Base-by-base conservation (phyloP, 371 early-diverging fungal genomes). In the Mortierella sp. region DNA sequence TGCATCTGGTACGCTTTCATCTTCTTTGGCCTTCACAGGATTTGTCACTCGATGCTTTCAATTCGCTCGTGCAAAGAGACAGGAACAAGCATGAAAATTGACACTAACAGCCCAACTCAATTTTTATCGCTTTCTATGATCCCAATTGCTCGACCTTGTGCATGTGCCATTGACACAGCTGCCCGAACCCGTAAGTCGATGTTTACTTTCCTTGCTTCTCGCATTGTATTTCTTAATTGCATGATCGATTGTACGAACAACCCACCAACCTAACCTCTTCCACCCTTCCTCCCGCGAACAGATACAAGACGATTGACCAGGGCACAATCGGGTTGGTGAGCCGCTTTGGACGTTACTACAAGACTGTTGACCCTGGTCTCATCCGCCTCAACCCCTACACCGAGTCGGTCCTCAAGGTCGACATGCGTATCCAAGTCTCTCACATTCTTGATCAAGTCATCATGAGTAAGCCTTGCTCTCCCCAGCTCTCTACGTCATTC, bases 281-380 rank as follows among this genome's bases (percentile, higher is more conserved):
- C 4, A 31, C 5, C 5, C 55, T 43, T n/a, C n/a, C n/a, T n/a
- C n/a, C n/a, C n/a, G n/a, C n/a, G n/a, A 26, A 76, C 40, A 82
- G 82, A 54, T 82, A 83, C 77, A 79, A 83, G 57, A 79, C 79
- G 2, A 57, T 80, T 67, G 84, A 79, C 3, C 78, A 84, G 86
- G 95, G 95, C 34, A 84, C 81, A 54, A 95, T 97, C 48, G 98
- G 95, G 8, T 82, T 97, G 5, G 89, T 97, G 6, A 89, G 93
- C 48, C 90, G 94, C 10, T 97, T 96, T 85, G 98, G 98, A 16
- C 92, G 94, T 54, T 97, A 92, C 85, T 96, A 95, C 90, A 95
- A 94, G 86, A 93, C 93, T n/a, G 96, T 95, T 0, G 97, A 97
- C 87, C 98, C 98, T 19, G 98, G 98, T 9, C 87, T 98, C 71